A percentile compares a stretch with the other conserved stretches of the same genome.
Conservation (phyloP, 495 filamentous ascomycete species). For the Aspergillus bertholletiae region DNA sequence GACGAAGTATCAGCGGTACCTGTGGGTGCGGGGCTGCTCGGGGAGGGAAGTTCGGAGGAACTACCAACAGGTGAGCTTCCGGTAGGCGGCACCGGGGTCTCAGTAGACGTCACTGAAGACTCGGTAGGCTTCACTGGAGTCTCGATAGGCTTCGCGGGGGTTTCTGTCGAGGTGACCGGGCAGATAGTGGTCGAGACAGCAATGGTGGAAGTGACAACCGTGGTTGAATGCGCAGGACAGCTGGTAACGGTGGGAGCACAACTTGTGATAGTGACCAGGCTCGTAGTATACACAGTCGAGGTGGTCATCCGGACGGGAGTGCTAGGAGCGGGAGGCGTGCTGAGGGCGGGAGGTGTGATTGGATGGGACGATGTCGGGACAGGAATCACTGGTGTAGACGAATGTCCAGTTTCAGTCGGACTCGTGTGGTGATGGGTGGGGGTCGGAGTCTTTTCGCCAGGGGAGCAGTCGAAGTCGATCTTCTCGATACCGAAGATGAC, state of each 20-base stretch:
- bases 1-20: conserved; percentile 29
- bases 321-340: conserved; percentile 6
- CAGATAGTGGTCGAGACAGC: conserved; percentile 59
- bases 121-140: too few relatives aligned
- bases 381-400: conserved; percentile 15
- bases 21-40: conserved; percentile 12
- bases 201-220: conserved; percentile 52
- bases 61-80: conserved; percentile 13
- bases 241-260: conserved; percentile 56
- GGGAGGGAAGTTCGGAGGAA: background rate
- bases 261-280: conserved; percentile 53
- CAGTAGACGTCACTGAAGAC: conserved; percentile 1
- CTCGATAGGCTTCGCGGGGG: conserved; percentile 1
- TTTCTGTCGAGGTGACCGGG: conserved; percentile 44
- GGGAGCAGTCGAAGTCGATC: conserved; percentile 77
- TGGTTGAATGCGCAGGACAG: conserved; percentile 52
- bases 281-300: conserved; percentile 58
- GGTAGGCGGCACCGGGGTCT: conserved; percentile 2
- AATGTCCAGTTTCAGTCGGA: conserved; percentile 13
- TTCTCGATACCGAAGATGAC: conserved; percentile 74
- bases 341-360: conserved; percentile 3
- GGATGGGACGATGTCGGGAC: background rate
- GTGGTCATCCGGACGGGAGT: conserved; percentile 38
- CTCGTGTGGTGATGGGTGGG: conserved; percentile 13
- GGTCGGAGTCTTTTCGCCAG: conserved; percentile 28